Evolutionary conservation across 1,284 basidiomycete genomes (phyloP).

Genomic region (Ganoderma leucocontextum): DNA sequence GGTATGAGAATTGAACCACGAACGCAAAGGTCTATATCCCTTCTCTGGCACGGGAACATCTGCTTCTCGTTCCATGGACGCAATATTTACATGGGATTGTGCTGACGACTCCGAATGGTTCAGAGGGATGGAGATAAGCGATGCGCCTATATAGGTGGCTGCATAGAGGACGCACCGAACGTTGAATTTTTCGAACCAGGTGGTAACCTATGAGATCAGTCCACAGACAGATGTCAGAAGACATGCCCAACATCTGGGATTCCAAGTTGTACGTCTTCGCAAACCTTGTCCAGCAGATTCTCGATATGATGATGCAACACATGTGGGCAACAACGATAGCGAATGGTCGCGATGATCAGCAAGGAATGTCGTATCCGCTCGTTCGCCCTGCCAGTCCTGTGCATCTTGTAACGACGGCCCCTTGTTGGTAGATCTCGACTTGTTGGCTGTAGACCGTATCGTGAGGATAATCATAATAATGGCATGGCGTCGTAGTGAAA

Average conservation of each 20-base stretch:
- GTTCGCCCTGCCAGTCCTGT: background rate
- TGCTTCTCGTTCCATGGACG: background rate
- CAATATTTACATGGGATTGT: background rate
- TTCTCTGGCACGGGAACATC: background rate
- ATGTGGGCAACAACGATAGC: background rate
- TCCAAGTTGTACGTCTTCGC: background rate
- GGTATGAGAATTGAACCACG: background rate
- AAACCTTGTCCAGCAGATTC: background rate
- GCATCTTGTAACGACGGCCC: background rate
- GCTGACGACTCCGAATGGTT: background rate
- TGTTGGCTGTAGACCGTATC: background rate
- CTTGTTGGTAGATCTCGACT: background rate
- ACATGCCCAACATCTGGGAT: background rate
- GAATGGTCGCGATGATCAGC: background rate
- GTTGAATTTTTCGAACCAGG: background rate
- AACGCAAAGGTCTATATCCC: background rate
- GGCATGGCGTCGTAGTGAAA: background rate
- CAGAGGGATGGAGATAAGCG: background rate
- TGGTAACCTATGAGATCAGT: background rate
- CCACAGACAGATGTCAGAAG: background rate
- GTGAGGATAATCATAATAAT: background rate
- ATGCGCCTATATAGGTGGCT: background rate
- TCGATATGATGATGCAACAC: background rate
- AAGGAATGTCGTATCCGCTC: background rate
- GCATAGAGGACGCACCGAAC: background rate